These are phyloP conservation scores for Phyllosticta capitalensis DNA, from an alignment of 2,329 filamentous ascomycete genomes.

Conservation along the genomic window DNA sequence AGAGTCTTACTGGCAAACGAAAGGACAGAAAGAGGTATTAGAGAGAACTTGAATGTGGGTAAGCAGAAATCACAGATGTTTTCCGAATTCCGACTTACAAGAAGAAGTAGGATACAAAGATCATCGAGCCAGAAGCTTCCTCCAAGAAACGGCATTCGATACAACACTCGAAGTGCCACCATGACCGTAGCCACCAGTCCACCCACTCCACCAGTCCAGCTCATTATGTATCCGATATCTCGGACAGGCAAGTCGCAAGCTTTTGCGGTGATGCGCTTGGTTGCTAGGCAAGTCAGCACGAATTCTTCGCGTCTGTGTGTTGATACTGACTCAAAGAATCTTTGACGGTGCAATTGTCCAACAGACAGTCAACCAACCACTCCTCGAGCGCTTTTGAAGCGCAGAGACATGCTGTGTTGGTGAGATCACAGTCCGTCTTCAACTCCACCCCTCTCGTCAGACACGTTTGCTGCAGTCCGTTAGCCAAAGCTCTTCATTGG, in stretches of 20 bases:
- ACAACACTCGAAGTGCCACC: slow-evolving; percentile 27
- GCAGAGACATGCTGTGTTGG: not conserved
- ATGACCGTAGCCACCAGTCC: slow-evolving; percentile 25
- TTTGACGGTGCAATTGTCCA: slow-evolving; percentile 3
- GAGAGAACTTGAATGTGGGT: slow-evolving; percentile 12
- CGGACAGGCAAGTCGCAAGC: slow-evolving; percentile 31
- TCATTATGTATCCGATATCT: slow-evolving; percentile 24
- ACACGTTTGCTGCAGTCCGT: not conserved
- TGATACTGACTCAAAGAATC: not conserved
- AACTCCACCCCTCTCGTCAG: not conserved
- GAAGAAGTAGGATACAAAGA: slow-evolving; percentile 19
- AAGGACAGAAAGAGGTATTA: slow-evolving; percentile 20
- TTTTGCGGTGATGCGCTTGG: slow-evolving; percentile 33
- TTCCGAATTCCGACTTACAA: not conserved
- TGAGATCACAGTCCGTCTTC: not conserved
- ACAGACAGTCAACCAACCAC: not conserved
- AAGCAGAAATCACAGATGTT: not conserved
- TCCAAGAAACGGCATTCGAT: slow-evolving; percentile 25
- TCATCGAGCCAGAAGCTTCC: slow-evolving; percentile 31
- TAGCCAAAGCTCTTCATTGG: not conserved
- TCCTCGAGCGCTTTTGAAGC: not conserved
- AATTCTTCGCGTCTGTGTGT: not conserved
- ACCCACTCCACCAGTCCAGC: slow-evolving; percentile 25
- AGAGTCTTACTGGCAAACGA: slow-evolving; percentile 6
- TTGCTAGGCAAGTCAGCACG: slow-evolving; percentile 19